Conservation (phyloP, 1,139 yeast genomes). For the Meyerozyma smithsonii region DNA sequence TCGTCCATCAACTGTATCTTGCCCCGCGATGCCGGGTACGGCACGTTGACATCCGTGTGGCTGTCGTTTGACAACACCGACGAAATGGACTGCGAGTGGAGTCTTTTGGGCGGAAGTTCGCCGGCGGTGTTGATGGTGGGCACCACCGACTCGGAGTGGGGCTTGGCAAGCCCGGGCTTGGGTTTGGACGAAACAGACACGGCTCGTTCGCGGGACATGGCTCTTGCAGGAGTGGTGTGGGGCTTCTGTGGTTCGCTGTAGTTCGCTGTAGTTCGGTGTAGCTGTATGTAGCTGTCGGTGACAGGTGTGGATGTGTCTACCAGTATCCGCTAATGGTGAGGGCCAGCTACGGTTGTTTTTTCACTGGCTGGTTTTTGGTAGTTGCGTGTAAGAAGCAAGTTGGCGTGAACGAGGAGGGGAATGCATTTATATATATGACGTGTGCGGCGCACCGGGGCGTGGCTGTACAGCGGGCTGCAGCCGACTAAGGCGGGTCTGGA, state of each 20-base stretch:
- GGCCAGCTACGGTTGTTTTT: no score
- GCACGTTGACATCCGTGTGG: slow-evolving; percentile 3
- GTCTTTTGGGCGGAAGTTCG: slow-evolving; percentile 11
- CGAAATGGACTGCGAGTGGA: slow-evolving; percentile 17
- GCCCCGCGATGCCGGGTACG: slow-evolving; percentile 10
- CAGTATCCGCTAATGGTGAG: no score
- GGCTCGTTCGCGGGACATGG: slow-evolving; percentile 1
- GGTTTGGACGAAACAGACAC: not conserved
- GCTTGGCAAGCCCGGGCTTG: not conserved
- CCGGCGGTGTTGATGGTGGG: slow-evolving; percentile 5
- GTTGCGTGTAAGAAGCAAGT: not conserved
- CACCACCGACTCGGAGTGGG: slow-evolving; percentile 2
- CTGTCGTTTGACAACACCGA: slow-evolving; percentile 15
- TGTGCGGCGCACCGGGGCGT: slow-evolving; percentile 1
- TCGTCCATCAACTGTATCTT: slow-evolving; percentile 21
- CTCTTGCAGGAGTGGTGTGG: no score
- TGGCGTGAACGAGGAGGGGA: not conserved
- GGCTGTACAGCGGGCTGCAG: slow-evolving; percentile 1
- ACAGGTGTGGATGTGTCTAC: no score
- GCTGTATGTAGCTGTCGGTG: no score
- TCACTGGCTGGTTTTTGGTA: no score
- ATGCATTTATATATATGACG: not conserved
- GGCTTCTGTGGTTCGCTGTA: no score
- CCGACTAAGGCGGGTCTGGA: not conserved
- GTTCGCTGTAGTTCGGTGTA: no score